Evolutionary conservation across 2,329 filamentous ascomycete genomes (phyloP).

Genomic region (Dactylellina parvicollis): DNA sequence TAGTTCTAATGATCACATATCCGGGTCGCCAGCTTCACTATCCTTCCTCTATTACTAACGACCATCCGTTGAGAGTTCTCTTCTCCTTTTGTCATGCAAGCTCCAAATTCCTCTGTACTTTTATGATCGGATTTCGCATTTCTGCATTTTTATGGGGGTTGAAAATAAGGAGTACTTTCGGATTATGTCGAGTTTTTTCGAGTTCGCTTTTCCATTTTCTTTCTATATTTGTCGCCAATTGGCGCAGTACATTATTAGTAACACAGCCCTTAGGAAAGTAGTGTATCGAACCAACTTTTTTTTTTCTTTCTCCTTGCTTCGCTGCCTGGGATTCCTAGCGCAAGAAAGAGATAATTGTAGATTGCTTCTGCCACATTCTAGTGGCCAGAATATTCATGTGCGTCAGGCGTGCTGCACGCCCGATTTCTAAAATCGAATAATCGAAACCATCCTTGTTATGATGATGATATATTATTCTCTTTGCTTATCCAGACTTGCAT

Average conservation of each 20-base stretch:
- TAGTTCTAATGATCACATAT: slow-evolving; percentile 40
- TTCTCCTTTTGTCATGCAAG: slow-evolving; percentile 8
- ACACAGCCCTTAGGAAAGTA: slow-evolving; percentile 5
- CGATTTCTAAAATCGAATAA: too few relatives aligned
- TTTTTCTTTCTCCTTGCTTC: too few relatives aligned
- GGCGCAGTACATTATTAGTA: slow-evolving; percentile 35
- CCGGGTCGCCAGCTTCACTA: slow-evolving; percentile 10
- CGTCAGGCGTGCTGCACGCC: too few relatives aligned
- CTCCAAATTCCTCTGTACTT: slow-evolving; percentile 22
- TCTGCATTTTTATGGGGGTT: slow-evolving; percentile 25
- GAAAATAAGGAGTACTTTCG: slow-evolving; percentile 17
- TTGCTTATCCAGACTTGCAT: too few relatives aligned
- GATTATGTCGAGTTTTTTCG: not conserved
- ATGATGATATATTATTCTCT: too few relatives aligned
- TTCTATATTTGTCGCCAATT: slow-evolving; percentile 45
- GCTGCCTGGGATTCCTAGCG: too few relatives aligned
- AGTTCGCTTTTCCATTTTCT: slow-evolving; percentile 7
- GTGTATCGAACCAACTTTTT: slow-evolving; percentile 4
- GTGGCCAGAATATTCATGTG: too few relatives aligned
- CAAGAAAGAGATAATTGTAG: slow-evolving; percentile 21
- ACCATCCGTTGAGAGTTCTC: slow-evolving; percentile 1
- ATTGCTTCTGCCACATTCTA: not conserved
- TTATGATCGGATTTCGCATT: slow-evolving; percentile 31
- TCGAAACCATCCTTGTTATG: too few relatives aligned
- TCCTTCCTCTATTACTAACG: not conserved